A percentile compares a stretch with the other conserved stretches of the same genome.
Conservation (phyloP, 2,329 filamentous ascomycete genomes). For the Hawksworthiomyces lignivorus region DNA sequence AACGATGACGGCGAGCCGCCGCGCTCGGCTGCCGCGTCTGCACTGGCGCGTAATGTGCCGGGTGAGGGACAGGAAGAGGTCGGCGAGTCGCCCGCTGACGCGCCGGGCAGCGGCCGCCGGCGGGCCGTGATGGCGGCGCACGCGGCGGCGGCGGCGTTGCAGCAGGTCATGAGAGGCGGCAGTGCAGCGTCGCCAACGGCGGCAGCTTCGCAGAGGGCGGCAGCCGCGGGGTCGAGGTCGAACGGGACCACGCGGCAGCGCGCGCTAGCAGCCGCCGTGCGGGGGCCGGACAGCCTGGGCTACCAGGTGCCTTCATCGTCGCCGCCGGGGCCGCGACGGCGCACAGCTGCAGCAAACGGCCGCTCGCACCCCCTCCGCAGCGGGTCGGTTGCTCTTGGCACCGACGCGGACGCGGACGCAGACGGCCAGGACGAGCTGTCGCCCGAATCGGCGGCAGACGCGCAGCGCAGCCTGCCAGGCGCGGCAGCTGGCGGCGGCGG, state of each 20-base stretch:
- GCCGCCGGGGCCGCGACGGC: not conserved
- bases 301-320: not conserved
- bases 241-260: not conserved
- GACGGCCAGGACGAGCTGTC: constrained; percentile 27
- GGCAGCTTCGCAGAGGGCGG: too few species aligned
- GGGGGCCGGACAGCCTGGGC: not conserved
- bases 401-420: constrained; percentile 10
- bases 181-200: constrained; percentile 18
- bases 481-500: not conserved
- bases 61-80: constrained; percentile 35
- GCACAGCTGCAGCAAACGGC: not conserved
- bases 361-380: too few species aligned
- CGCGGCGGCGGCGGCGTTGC: constrained; percentile 29
- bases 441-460: constrained; percentile 17
- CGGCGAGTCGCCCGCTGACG: constrained; percentile 45
- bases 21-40: not conserved
- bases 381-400: too few species aligned
- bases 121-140: constrained; percentile 30
- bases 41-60: too few species aligned
- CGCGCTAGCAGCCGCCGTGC: not conserved
- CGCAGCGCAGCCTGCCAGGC: not conserved
- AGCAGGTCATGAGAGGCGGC: constrained; percentile 29
- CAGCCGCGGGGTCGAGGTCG: too few species aligned
- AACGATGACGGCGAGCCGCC: constrained; percentile 13
- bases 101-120: constrained; percentile 48